Conservation (phyloP, 2,329 filamentous ascomycete species). For the Phialophora chinensis region DNA sequence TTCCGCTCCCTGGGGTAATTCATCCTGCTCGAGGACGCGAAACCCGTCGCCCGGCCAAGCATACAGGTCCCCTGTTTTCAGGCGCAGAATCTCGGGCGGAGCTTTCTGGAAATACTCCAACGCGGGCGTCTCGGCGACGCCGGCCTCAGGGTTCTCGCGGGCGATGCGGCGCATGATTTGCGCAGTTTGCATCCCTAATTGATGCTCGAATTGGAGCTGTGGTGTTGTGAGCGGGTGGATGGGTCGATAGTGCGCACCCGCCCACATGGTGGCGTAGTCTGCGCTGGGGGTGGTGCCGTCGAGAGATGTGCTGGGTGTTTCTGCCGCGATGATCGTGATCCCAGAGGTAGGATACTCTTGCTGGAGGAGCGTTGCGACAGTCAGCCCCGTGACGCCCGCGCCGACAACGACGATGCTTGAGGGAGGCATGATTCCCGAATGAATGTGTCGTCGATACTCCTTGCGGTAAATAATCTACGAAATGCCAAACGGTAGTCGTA, state of each 20-base stretch:
- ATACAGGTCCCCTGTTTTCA: slow-evolving; percentile 40
- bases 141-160: slow-evolving; percentile 44
- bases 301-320: slow-evolving; percentile 46
- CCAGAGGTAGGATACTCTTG: slow-evolving; percentile 42
- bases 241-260: slow-evolving; percentile 56
- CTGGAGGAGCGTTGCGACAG: slow-evolving; percentile 40
- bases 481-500: neutral
- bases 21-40: slow-evolving; percentile 40
- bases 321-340: slow-evolving; percentile 51
- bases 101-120: slow-evolving; percentile 52
- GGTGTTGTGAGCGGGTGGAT: slow-evolving; percentile 46
- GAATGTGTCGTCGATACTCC: neutral
- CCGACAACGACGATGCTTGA: slow-evolving; percentile 36
- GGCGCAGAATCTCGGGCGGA: slow-evolving; percentile 39
- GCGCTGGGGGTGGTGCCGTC: slow-evolving; percentile 41
- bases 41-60: slow-evolving; percentile 47
- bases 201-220: slow-evolving; percentile 46
- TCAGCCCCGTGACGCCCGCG: slow-evolving; percentile 38
- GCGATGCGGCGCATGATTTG: slow-evolving; percentile 47
- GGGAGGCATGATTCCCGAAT: neutral
- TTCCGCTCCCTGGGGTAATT: slow-evolving; percentile 44
- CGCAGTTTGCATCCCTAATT: slow-evolving; percentile 49
- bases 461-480: neutral
- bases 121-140: slow-evolving; percentile 47
- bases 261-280: slow-evolving; percentile 55